Conservation (phyloP, 305 asterid species). For the Vinca major region DNA sequence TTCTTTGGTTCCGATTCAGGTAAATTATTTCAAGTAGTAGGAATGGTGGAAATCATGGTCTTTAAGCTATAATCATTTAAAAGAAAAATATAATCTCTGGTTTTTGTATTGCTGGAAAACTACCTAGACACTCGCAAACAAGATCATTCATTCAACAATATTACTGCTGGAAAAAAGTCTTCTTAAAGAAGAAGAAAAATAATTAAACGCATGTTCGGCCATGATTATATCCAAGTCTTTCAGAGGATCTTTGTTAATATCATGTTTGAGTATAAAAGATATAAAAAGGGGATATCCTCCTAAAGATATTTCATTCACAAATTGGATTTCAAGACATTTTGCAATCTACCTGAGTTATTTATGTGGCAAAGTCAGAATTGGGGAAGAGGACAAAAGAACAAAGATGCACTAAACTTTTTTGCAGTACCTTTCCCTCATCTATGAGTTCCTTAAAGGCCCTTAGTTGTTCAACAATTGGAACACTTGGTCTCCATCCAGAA, state of each 20-base stretch:
- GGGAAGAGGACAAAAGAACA: not conserved
- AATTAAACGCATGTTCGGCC: not conserved
- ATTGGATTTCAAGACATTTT: not conserved
- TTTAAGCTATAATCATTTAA: not conserved
- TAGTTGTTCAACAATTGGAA: slow-evolving; percentile 70
- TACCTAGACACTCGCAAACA: too few relatives aligned
- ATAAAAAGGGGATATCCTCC: not conserved
- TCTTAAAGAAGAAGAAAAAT: not conserved
- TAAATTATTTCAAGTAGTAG: not conserved
- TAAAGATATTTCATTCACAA: not conserved
- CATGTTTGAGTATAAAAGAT: not conserved
- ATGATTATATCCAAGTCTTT: not conserved
- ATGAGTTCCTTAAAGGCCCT: slow-evolving; percentile 74
- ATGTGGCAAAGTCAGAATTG: not conserved
- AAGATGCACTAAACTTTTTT: not conserved
- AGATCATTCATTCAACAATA: too few relatives aligned
- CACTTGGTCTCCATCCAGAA: slow-evolving; percentile 76
- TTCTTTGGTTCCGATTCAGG: not conserved
- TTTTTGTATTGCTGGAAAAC: not conserved
- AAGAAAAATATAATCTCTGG: not conserved
- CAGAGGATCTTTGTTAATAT: not conserved
- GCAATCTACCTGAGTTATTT: not conserved
- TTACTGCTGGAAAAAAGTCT: not conserved
- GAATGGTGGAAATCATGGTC: not conserved
- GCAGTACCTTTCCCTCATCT: slow-evolving; percentile 71